These are phyloP conservation scores for Boletales sp. DNA, from an alignment of 768 basidiomycete genomes.

Conservation along the genomic window DNA sequence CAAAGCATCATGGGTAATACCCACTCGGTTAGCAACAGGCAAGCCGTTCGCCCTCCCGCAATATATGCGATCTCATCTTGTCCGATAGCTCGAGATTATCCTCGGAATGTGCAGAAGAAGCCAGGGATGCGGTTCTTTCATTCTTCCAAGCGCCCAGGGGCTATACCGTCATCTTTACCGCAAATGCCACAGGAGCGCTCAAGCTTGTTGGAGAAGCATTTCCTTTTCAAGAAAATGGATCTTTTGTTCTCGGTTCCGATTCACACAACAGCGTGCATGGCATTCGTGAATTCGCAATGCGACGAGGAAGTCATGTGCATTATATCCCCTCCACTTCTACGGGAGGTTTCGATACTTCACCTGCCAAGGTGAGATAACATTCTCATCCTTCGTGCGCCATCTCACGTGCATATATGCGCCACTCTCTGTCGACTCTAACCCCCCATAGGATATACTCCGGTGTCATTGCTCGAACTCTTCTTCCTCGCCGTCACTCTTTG, in stretches of 20 bases:
- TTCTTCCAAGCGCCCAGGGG: conserved; percentile 75
- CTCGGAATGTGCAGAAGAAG: conserved; percentile 60
- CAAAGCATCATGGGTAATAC: conserved; percentile 74
- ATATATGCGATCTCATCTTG: not conserved
- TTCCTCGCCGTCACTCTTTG: conserved; percentile 55
- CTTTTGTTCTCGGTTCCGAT: conserved; percentile 68
- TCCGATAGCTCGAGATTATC: conserved; percentile 64
- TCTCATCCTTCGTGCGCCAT: not conserved
- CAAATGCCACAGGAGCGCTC: conserved; percentile 75
- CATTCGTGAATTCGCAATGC: conserved; percentile 65
- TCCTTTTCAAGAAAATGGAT: conserved; percentile 57
- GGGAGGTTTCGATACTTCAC: conserved; percentile 59
- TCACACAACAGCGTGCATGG: conserved; percentile 86
- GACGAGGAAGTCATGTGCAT: conserved; percentile 50
- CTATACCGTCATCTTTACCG: conserved; percentile 79
- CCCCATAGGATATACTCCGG: conserved; percentile 50
- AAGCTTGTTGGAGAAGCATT: conserved; percentile 82
- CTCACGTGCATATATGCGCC: conserved; percentile 17
- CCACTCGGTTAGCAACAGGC: conserved; percentile 81
- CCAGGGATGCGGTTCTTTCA: conserved; percentile 66
- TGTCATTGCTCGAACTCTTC: conserved; percentile 42
- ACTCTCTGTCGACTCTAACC: conserved; percentile 1
- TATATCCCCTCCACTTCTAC: conserved; percentile 63
- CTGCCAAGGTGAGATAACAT: conserved; percentile 51
- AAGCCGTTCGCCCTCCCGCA: conserved; percentile 6